phyloP scores from a whole-genome alignment of 2,329 filamentous ascomycete species.

The Exophiala xenobiotica region DNA sequence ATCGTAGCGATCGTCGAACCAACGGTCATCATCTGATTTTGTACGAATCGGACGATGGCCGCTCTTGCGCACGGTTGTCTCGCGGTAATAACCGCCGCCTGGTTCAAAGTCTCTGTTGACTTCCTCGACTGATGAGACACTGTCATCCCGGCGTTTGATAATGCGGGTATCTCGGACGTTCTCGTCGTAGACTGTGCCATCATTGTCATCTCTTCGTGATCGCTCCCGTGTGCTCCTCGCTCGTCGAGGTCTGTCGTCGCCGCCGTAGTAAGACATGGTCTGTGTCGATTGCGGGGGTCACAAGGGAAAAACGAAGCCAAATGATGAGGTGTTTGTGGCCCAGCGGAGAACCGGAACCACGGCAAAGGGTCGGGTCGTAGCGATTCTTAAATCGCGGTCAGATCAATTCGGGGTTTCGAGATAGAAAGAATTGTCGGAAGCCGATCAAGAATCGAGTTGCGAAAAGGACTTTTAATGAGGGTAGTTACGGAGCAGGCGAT shows the following conservation, averaged over 20 bases:
- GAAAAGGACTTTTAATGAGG: constrained; percentile 5
- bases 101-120: constrained; percentile 81
- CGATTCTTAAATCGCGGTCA: constrained; percentile 11
- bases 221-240: constrained; percentile 35
- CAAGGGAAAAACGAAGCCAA: constrained; percentile 16
- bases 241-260: constrained; percentile 54
- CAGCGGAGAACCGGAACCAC: constrained; percentile 24
- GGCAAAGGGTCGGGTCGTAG: constrained; percentile 25
- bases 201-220: constrained; percentile 27
- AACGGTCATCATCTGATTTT: constrained; percentile 36
- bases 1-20: constrained; percentile 42
- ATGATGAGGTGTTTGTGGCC: constrained; percentile 17
- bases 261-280: constrained; percentile 49
- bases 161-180: constrained; percentile 28
- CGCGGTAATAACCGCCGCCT: constrained; percentile 45
- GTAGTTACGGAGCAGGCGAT: not conserved
- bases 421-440: not conserved
- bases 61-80: constrained; percentile 37
- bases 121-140: constrained; percentile 74
- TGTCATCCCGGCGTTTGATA: constrained; percentile 62
- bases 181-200: constrained; percentile 26
- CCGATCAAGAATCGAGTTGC: constrained; percentile 1
- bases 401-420: not conserved
- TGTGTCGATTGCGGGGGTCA: not conserved
- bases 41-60: constrained; percentile 32